Conservation (phyloP, 2,329 filamentous ascomycete genomes). For the Fonsecaea pedrosoi region DNA sequence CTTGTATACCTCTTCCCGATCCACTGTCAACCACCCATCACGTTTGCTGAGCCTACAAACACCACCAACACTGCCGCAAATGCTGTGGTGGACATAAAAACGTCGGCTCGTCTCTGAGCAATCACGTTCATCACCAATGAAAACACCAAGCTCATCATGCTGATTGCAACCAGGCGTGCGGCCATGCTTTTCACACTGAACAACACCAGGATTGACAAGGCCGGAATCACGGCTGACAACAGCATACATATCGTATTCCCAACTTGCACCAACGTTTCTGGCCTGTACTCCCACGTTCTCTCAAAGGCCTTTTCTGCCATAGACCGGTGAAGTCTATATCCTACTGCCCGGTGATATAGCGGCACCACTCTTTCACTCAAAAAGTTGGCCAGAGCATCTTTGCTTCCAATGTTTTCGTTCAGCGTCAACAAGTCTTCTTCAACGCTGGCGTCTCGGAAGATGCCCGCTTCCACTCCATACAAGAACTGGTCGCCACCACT, state of each 20-base stretch:
- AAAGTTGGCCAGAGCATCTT: conserved; percentile 35
- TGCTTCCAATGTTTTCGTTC: conserved; percentile 26
- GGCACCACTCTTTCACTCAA: conserved; percentile 33
- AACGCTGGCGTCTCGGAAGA: conserved; percentile 30
- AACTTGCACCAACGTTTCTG: conserved; percentile 33
- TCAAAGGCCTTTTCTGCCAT: conserved; percentile 35
- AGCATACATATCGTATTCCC: conserved; percentile 37
- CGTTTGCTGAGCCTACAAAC: conserved; percentile 36
- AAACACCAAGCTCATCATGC: conserved; percentile 37
- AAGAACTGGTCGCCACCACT: conserved; percentile 34
- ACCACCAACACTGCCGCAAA: conserved; percentile 38
- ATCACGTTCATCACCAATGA: conserved; percentile 38
- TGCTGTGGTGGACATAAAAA: conserved; percentile 38
- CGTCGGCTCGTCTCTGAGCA: conserved; percentile 36
- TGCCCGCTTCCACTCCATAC: conserved; percentile 36
- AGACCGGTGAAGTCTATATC: conserved; percentile 35
- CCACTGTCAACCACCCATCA: conserved; percentile 25
- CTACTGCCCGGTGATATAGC: conserved; percentile 35
- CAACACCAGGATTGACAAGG: conserved; percentile 35
- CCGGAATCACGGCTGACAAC: conserved; percentile 36
- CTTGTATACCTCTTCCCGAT: conserved; percentile 10
- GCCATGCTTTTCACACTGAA: conserved; percentile 35
- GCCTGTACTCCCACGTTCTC: conserved; percentile 33
- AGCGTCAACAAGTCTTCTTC: conserved; percentile 34
- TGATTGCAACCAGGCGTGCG: conserved; percentile 33